Percentiles rank a stretch among this genome's conserved stretches.
phyloP scores from a whole-genome alignment of 257 asterid genomes.

The Solanum chmielewskii region DNA sequence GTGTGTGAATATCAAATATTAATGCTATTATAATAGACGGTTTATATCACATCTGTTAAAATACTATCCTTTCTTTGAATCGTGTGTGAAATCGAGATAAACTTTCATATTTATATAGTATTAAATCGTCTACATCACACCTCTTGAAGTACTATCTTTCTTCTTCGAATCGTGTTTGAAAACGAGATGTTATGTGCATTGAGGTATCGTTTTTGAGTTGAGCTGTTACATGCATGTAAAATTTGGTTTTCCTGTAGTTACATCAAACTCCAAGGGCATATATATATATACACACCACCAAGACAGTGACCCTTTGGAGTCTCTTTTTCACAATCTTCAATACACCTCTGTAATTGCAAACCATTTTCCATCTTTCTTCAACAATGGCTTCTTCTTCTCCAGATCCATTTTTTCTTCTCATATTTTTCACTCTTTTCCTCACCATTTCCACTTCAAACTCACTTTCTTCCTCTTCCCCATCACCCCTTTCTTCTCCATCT shows the following conservation, averaged over 20 bases:
- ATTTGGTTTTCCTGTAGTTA: background rate
- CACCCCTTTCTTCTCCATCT: background rate
- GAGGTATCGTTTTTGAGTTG: background rate
- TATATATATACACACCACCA: background rate
- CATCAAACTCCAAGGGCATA: background rate
- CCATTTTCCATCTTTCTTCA: background rate
- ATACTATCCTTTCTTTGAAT: too few species aligned
- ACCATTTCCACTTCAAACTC: background rate
- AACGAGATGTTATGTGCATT: accelerated
- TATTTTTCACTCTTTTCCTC: conserved; percentile 1
- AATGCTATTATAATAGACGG: too few species aligned
- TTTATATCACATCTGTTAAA: accelerated
- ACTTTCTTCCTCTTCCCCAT: background rate
- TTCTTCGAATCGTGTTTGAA: background rate
- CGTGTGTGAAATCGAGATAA: too few species aligned
- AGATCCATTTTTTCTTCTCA: background rate
- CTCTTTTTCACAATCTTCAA: background rate
- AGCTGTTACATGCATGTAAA: background rate
- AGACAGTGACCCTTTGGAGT: background rate
- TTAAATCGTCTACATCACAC: accelerated
- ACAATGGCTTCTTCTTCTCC: background rate
- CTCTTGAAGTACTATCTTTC: too few species aligned
- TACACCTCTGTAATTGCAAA: background rate
- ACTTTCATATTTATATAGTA: too few species aligned
- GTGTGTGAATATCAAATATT: background rate